Base-by-base conservation (phyloP, 495 filamentous ascomycete genomes). In the Penicillium waksmanii region DNA sequence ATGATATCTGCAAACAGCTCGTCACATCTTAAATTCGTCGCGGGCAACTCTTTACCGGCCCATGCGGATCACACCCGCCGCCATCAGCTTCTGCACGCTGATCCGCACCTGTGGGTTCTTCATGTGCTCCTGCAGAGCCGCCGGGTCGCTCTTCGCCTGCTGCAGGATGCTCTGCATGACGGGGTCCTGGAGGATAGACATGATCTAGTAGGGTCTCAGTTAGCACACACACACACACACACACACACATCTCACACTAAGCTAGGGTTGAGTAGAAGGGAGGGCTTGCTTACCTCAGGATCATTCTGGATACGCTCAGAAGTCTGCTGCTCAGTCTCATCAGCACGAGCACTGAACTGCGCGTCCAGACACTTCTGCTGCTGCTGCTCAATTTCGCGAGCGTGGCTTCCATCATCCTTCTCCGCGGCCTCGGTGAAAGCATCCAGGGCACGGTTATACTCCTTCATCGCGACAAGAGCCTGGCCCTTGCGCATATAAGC, bases 101-200 rank as follows among this genome's bases (percentile, higher is more conserved):
- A 82, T 84, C 54, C 86, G 82, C 60, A 98, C 90, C 60, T 80
- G 82, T 8, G 89, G 80, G 78, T 97, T 98, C 82, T 88, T 91
- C 92, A 98, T 96, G 77, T 99, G 95, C 67, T 98, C 93, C 63
- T 93, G 87, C 65, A 99, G 80, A 23, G 96, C 93, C 21, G 87
- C 87, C 4, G 95, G 95, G 72, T 98, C 91, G 48, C 85, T 86
- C 81, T 98, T 97, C 50, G 95, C 95, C 78, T 97, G 92, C 73
- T 95, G 90, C 40, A 98, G 86, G 64, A 98, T 98, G 69, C 88
- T 90, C 74, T 98, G 92, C 96, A 98, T 98, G 67, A 98, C 87
- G 5, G 95, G 95, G 68, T 98, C 96, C 72, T 89, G 85, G 70
- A 97, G 88, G 69, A 98, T 96, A 55, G 83, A 77, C 84, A 95